Evolutionary conservation across 2,329 filamentous ascomycete genomes (phyloP), one percentile per base, ranked within the genome.

Genomic region (Thyridium curvatum): DNA sequence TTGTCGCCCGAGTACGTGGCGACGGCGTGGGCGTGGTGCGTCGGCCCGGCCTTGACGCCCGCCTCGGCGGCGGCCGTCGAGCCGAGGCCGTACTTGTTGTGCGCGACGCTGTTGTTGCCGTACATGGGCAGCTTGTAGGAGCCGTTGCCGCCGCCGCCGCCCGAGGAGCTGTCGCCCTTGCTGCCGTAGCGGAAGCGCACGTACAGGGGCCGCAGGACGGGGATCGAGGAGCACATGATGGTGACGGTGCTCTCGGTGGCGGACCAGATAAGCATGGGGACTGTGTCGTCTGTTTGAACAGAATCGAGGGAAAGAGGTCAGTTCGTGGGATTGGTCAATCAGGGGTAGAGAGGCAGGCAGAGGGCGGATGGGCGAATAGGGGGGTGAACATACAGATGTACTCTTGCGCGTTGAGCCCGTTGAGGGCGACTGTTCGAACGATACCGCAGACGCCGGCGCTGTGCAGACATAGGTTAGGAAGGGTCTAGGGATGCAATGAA

Each of bases 151-250:
- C 21, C 21, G 21, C 21, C 21, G 21, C 21, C 21, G 21, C 21
- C 21, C 6, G 21, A 26, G 21, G 6, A 6, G 21, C 21, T 26
- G 21, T 45, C 45, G 18, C 41, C 47, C 16, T 43, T 46, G 32
- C 48, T 35, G 12, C 51, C 55, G 30, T 60, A 66, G 18, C 66
- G 64, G 12, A 64, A 64, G 4, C 64, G 71, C 33, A 73, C 46
- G 42, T 64, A 66, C 0, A 66, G 46, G 0, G 63, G 64, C 1
- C 61, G 53, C 8, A 64, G 56, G 4, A 64, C 58, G 1, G 64
- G 61, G 4, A 67, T 61, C 5, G 58, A 59, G 16, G 64, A 58
- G 48, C 62, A 65, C 14, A 66, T 49, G 52, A 67, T 58, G 8
- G 60, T 59, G 3, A 62, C 58, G 3, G 60, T 50, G 8, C 62